A percentile compares a stretch with the other conserved stretches of the same genome.
phyloP scores from a whole-genome alignment of 768 basidiomycete species.

The Nidularia pulvinata region DNA sequence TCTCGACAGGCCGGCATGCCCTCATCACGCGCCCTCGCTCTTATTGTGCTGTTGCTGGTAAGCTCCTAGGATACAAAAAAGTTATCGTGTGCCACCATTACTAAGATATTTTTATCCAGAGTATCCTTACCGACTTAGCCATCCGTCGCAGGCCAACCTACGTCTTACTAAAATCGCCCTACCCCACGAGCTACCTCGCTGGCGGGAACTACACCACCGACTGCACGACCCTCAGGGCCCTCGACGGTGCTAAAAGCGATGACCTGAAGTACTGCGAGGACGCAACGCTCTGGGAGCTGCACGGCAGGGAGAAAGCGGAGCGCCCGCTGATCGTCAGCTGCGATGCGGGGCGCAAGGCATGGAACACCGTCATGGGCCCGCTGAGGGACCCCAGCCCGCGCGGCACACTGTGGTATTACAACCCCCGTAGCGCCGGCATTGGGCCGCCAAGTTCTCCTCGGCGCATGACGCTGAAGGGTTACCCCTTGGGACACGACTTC shows the following conservation, averaged over 20 bases:
- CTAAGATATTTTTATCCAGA: constrained; percentile 22
- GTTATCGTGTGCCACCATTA: background rate
- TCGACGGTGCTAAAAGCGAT: constrained; percentile 24
- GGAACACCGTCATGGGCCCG: constrained; percentile 84
- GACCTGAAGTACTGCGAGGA: constrained; percentile 63
- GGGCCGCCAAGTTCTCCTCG: constrained; percentile 14
- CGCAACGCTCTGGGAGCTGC: constrained; percentile 62
- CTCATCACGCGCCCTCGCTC: background rate
- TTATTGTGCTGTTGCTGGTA: constrained; percentile 2
- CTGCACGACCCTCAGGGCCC: constrained; percentile 34
- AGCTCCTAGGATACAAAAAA: background rate
- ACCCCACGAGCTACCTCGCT: constrained; percentile 50
- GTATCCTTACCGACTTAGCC: constrained; percentile 41
- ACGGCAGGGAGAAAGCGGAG: constrained; percentile 37
- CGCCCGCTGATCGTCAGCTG: constrained; percentile 50
- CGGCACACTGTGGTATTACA: constrained; percentile 65
- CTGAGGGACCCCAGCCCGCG: constrained; percentile 52
- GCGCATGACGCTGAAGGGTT: constrained; percentile 45
- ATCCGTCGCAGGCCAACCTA: constrained; percentile 36
- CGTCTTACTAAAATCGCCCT: constrained; percentile 37
- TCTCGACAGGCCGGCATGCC: background rate
- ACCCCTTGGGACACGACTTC: constrained; percentile 60
- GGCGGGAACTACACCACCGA: constrained; percentile 45
- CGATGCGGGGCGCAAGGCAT: constrained; percentile 53
- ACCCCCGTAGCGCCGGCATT: constrained; percentile 11